Evolutionary conservation across 164 flowering plant species (phyloP).

Genomic region (Annona cherimola): DNA sequence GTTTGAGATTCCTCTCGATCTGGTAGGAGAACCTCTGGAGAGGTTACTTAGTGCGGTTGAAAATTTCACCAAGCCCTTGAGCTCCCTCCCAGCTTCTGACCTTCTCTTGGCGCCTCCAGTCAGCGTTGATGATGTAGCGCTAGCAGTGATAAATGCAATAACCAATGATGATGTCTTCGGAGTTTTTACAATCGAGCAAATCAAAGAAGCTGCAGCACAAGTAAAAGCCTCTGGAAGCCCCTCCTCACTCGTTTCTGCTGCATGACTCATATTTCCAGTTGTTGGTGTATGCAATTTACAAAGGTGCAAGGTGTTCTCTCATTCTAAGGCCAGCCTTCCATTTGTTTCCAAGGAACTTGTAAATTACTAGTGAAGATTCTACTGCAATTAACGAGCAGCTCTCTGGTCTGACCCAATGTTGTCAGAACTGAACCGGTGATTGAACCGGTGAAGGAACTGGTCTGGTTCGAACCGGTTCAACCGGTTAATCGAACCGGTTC

Average conservation of each 20-base stretch:
- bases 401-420: too few relatives aligned
- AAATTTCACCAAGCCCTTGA: constrained; percentile 62
- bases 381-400: not conserved
- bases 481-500: too few relatives aligned
- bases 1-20: constrained; percentile 81
- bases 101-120: constrained; percentile 84
- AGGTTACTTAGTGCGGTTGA: constrained; percentile 54
- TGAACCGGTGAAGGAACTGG: too few relatives aligned
- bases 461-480: too few relatives aligned
- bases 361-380: not conserved
- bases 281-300: too few relatives aligned
- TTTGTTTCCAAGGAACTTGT: not conserved
- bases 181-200: constrained; percentile 85
- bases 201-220: constrained; percentile 84
- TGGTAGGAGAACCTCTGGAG: constrained; percentile 84
- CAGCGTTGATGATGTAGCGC: constrained; percentile 83
- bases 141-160: constrained; percentile 68
- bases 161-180: constrained; percentile 87
- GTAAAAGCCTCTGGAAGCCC: constrained; percentile 38
- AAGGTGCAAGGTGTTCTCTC: too few relatives aligned
- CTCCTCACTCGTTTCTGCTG: not conserved
- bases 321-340: too few relatives aligned
- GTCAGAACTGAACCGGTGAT: too few relatives aligned
- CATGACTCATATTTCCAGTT: too few relatives aligned
- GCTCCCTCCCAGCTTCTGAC: constrained; percentile 88